Conservation (phyloP, 768 basidiomycete species). For the Boletus fagicola region DNA sequence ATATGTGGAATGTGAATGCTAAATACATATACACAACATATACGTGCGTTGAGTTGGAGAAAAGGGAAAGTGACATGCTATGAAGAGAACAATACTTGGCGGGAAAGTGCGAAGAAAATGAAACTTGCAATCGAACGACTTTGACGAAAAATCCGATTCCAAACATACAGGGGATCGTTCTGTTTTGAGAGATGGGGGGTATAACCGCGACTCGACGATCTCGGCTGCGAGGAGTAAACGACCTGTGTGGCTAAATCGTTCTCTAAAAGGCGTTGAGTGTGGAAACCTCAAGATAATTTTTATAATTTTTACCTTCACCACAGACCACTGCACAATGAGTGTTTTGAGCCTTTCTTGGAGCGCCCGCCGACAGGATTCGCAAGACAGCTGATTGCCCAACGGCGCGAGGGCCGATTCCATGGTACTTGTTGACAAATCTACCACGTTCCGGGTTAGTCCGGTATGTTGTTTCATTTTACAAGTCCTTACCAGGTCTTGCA, state of each 20-base stretch:
- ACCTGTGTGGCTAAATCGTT: conserved; percentile 45
- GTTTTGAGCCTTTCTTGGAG: conserved; percentile 66
- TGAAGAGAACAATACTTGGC: neutral
- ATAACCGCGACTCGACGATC: conserved; percentile 3
- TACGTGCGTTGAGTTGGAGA: neutral
- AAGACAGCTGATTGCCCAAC: conserved; percentile 64
- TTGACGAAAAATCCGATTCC: neutral
- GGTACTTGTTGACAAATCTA: conserved; percentile 69
- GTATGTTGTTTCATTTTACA: neutral
- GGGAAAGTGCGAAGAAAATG: neutral
- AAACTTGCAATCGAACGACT: neutral
- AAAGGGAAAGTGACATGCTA: conserved; percentile 1
- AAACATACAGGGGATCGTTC: neutral
- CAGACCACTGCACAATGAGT: conserved; percentile 73
- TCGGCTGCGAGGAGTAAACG: neutral
- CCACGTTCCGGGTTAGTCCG: neutral
- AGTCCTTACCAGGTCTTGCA: conserved; percentile 64
- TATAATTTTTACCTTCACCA: conserved; percentile 56
- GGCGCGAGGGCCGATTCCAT: conserved; percentile 74
- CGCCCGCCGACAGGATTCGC: conserved; percentile 62
- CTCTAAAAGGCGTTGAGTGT: conserved; percentile 37
- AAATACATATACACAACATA: conserved; percentile 6
- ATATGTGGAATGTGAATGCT: neutral
- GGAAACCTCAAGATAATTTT: neutral
- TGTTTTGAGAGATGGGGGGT: neutral